Evolutionary conservation across 1,284 basidiomycete species (phyloP).

Genomic region (Ceratobasidium sp.): DNA sequence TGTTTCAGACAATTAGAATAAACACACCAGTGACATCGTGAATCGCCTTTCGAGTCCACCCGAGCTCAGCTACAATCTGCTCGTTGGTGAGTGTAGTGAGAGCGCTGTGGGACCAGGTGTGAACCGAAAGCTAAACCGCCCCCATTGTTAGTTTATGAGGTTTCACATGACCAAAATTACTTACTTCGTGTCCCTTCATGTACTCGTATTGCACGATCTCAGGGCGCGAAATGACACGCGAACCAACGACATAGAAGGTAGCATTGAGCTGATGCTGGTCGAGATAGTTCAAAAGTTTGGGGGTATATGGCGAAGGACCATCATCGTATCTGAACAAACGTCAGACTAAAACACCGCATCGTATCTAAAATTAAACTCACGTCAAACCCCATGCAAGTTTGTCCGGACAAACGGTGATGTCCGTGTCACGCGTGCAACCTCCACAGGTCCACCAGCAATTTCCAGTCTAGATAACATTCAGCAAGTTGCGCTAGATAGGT

Average conservation of each 20-base stretch:
- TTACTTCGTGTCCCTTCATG: slow-evolving; percentile 84
- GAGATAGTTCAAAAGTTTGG: slow-evolving; percentile 80
- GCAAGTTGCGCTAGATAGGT: background rate
- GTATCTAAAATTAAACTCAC: slow-evolving; percentile 54
- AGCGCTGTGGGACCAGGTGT: slow-evolving; percentile 61
- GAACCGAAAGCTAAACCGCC: slow-evolving; percentile 50
- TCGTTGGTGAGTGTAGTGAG: slow-evolving; percentile 87
- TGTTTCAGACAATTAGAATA: background rate
- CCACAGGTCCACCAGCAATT: slow-evolving; percentile 77
- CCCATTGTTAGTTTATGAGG: slow-evolving; percentile 44
- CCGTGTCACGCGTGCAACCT: slow-evolving; percentile 77
- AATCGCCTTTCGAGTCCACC: slow-evolving; percentile 91
- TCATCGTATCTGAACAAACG: slow-evolving; percentile 75
- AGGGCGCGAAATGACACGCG: slow-evolving; percentile 86
- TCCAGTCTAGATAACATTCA: slow-evolving; percentile 32
- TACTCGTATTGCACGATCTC: slow-evolving; percentile 85
- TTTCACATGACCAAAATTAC: slow-evolving; percentile 56
- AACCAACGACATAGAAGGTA: slow-evolving; percentile 95
- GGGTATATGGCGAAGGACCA: slow-evolving; percentile 85
- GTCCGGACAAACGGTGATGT: slow-evolving; percentile 81
- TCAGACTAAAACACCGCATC: slow-evolving; percentile 22
- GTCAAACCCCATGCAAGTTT: slow-evolving; percentile 85
- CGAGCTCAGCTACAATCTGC: slow-evolving; percentile 92
- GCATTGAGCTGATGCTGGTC: slow-evolving; percentile 74
- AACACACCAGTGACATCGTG: slow-evolving; percentile 59